A percentile compares a stretch with the other conserved stretches of the same genome.
Conservation (phyloP, 495 filamentous ascomycete species). For the Lophium mytilinum region DNA sequence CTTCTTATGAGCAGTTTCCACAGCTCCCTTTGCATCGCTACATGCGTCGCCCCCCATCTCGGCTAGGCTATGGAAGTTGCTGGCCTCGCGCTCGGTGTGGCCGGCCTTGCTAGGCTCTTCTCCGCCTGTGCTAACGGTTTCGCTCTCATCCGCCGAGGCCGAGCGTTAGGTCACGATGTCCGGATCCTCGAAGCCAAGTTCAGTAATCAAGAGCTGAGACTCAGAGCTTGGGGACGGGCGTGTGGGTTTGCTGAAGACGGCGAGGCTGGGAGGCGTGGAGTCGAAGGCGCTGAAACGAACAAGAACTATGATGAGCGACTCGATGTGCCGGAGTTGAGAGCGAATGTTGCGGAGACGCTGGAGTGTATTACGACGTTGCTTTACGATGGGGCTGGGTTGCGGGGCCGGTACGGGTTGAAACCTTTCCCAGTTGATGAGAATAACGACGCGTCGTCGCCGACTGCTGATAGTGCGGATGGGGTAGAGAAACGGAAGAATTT, state of each 20-base stretch:
- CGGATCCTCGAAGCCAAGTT: not conserved
- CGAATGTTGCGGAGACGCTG: not conserved
- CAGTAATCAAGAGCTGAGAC: not conserved
- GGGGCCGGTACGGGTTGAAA: not conserved
- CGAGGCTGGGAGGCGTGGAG: too few relatives aligned
- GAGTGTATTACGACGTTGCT: not conserved
- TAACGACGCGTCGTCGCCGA: too few relatives aligned
- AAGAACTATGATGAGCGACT: not conserved
- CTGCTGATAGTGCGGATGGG: too few relatives aligned
- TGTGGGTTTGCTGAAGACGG: not conserved
- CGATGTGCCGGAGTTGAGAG: not conserved
- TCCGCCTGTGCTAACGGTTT: not conserved
- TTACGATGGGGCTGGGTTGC: not conserved
- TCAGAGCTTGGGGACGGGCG: not conserved
- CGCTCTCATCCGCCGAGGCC: not conserved
- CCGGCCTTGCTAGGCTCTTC: not conserved
- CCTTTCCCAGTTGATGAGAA: not conserved
- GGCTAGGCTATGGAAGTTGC: not conserved
- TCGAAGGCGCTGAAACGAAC: too few relatives aligned
- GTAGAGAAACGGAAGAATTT: too few relatives aligned
- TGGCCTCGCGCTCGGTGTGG: not conserved
- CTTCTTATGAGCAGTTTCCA: too few relatives aligned
- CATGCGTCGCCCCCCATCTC: too few relatives aligned
- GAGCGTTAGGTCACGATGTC: not conserved
- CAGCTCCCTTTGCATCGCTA: too few relatives aligned